These are phyloP conservation scores for Avicennia marina DNA, from an alignment of 257 asterid species.

Conservation along the genomic window DNA sequence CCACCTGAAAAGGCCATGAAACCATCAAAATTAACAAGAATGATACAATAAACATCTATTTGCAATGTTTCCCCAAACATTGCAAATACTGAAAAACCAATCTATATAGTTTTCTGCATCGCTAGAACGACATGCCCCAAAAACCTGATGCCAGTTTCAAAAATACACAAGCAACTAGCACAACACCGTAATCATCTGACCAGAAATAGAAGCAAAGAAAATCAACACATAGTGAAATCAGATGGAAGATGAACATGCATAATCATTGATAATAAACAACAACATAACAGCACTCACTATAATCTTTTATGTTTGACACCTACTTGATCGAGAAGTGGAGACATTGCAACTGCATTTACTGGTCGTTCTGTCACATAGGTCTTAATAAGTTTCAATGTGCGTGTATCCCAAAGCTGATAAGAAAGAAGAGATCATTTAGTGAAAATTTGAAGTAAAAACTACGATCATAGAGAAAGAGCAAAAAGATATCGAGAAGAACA, in stretches of 20 bases:
- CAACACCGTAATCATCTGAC: not conserved
- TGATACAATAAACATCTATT: not conserved
- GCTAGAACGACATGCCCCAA: too few relatives aligned
- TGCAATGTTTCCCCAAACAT: too few relatives aligned
- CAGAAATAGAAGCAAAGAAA: not conserved
- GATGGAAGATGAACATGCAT: not conserved
- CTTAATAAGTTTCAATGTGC: slow-evolving; percentile 72
- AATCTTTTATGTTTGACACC: slow-evolving; percentile 16
- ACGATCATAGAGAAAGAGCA: not conserved
- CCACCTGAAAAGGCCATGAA: slow-evolving; percentile 49
- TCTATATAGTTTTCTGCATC: too few relatives aligned
- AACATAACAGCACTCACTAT: not conserved
- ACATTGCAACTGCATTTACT: slow-evolving; percentile 91
- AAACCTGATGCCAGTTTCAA: too few relatives aligned
- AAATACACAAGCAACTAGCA: not conserved
- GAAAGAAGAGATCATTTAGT: slow-evolving; percentile 12
- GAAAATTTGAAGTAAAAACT: not conserved
- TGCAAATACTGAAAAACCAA: not conserved
- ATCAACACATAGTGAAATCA: not conserved
- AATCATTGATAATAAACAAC: not conserved
- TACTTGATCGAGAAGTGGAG: slow-evolving; percentile 91
- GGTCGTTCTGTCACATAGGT: slow-evolving; percentile 73
- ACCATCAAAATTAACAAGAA: slow-evolving; percentile 8
- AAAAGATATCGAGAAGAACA: slow-evolving; percentile 4
- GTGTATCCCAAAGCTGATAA: slow-evolving; percentile 86